Evolutionary conservation across 2,329 filamentous ascomycete species (phyloP), one percentile per base, ranked within the genome.

Genomic region (Aspergillus sp.): DNA sequence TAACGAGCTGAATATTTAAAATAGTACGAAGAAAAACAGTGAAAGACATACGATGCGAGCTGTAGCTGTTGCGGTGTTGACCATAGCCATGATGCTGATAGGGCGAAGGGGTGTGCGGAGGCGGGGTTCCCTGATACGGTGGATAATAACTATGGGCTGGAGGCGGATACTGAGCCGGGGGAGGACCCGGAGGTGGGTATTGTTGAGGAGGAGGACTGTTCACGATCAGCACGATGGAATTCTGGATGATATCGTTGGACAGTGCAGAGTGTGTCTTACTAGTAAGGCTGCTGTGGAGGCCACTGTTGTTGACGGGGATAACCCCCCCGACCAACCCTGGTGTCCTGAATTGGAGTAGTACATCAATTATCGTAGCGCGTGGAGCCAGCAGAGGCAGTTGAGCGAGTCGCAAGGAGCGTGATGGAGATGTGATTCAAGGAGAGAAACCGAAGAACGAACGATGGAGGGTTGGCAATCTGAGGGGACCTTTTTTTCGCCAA

Each of bases 311-410:
- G 44, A 38, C 36, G 40, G 33, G 43, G 38, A 29, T 52, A 46
- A 33, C 43, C 49, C 9, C 9, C 51, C 47, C 33, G 45, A 44
- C 51, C 51, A 47, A 27, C 46, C 46, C 44, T 41, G 47, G 4
- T 41, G 48, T 33, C 35, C 44, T 6, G 46, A 45, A 33, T 55
- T 35, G 29, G 43, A 49, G 40, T 52, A 45, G 54, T 55, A 51
- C 54, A 57, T 57, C 43, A 50, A 53, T 50, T 42, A 38, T 26
- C 34, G 30, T 19, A 32, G 19, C 19, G 19, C 4, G 19, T 19
- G 19, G 19, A 19, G 19, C 19, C 19, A 19, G 19, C 19, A 19
- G 19, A 4, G 4, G 19, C 19, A 31, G 12, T 27, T 32, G 34
- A 30, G 28, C 27, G n/a, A 19, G 9, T 13, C 8, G 28, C 39